phyloP scores from a whole-genome alignment of 1,139 yeast species.

The Petasospora rhodanensis region DNA sequence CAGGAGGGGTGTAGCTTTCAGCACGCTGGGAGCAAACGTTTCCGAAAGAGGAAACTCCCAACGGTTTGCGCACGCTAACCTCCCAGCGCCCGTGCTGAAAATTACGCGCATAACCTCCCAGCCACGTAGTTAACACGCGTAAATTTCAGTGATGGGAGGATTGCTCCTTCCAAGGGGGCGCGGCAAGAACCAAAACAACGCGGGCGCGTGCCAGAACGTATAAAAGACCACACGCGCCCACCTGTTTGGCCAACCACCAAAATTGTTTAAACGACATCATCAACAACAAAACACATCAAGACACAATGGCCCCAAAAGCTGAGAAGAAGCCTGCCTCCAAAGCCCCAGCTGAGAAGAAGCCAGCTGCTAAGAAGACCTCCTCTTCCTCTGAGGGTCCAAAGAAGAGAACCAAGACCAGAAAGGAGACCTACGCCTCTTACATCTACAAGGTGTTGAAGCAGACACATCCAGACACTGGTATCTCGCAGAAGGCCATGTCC shows the following conservation, averaged over 20 bases:
- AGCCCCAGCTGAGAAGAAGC: slow-evolving; percentile 98
- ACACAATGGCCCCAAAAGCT: slow-evolving; percentile 89
- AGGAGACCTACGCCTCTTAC: slow-evolving; percentile 98
- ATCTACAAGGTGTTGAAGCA: slow-evolving; percentile 98
- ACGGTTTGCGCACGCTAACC: no score
- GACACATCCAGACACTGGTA: slow-evolving; percentile 99
- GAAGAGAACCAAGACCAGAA: slow-evolving; percentile 96
- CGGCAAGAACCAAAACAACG: slow-evolving; percentile 1
- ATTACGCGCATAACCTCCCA: slow-evolving; percentile 5
- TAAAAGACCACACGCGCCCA: slow-evolving; percentile 12
- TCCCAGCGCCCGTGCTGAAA: slow-evolving; percentile 3
- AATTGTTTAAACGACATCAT: no score
- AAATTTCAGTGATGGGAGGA: slow-evolving; percentile 5
- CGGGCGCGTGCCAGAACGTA: slow-evolving; percentile 3
- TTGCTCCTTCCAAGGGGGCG: no score
- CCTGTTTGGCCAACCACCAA: not conserved
- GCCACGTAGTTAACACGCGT: slow-evolving; percentile 3
- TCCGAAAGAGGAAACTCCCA: slow-evolving; percentile 56
- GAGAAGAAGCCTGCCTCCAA: slow-evolving; percentile 98
- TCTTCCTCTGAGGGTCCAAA: slow-evolving; percentile 67
- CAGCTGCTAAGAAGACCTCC: slow-evolving; percentile 94
- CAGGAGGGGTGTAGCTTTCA: not conserved
- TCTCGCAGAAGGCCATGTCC: slow-evolving; percentile 98
- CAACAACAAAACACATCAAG: not conserved
- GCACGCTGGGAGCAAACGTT: slow-evolving; percentile 15